Conservation (phyloP, 306 rosid species). For the Leucaena leucocephala region DNA sequence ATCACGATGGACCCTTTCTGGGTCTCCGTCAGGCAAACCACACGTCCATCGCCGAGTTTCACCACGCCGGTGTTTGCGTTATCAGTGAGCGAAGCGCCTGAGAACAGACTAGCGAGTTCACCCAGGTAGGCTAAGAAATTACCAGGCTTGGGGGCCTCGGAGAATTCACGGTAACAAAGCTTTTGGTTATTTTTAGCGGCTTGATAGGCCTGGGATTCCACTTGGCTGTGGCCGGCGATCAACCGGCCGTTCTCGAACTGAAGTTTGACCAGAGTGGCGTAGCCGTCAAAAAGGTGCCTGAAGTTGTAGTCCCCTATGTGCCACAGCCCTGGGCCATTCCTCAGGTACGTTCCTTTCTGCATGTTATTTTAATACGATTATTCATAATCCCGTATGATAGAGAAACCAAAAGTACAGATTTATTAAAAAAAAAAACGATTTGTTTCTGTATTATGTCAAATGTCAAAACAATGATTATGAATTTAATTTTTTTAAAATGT, state of each 20-base stretch:
- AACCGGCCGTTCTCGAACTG: constrained; percentile 60
- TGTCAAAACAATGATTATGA: not conserved
- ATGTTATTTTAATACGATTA: constrained; percentile 33
- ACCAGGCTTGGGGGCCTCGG: constrained; percentile 75
- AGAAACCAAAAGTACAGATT: not conserved
- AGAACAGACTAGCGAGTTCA: constrained; percentile 74
- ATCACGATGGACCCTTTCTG: constrained; percentile 85
- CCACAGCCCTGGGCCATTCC: constrained; percentile 97
- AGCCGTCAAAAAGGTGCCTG: constrained; percentile 94
- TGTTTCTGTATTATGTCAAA: not conserved
- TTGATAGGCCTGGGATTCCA: constrained; percentile 75
- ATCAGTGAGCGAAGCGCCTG: constrained; percentile 83
- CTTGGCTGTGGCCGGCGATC: constrained; percentile 73
- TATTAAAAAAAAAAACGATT: not conserved
- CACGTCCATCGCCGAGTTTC: constrained; percentile 80
- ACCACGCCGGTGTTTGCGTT: constrained; percentile 92
- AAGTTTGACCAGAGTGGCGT: constrained; percentile 78
- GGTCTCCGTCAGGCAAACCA: constrained; percentile 89
- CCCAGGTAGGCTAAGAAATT: constrained; percentile 71
- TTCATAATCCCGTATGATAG: not conserved
- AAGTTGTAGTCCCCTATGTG: constrained; percentile 80
- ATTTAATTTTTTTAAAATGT: not conserved
- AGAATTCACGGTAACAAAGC: constrained; percentile 87
- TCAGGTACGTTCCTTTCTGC: constrained; percentile 92
- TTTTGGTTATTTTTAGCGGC: constrained; percentile 75